A percentile compares a stretch with the other conserved stretches of the same genome.
Conservation (phyloP, 1,284 basidiomycete species). For the Apiotrichum siamense region DNA sequence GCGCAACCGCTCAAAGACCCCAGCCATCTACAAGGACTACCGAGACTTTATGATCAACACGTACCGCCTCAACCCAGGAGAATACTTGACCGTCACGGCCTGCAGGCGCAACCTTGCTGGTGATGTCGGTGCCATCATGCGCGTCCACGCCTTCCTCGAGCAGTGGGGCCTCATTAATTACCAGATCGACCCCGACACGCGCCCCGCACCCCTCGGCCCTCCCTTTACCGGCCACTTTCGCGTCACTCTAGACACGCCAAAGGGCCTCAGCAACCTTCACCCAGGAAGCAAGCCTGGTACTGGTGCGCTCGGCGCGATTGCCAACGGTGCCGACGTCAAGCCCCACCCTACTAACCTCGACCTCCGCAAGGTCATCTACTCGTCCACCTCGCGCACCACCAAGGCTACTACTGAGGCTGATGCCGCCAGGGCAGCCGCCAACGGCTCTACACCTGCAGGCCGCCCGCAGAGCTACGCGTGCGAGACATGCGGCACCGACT, state of each 20-base stretch:
- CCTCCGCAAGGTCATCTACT: slow-evolving; percentile 78
- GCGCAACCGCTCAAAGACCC: slow-evolving; percentile 89
- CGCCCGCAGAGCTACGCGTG: slow-evolving; percentile 62
- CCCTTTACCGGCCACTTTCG: slow-evolving; percentile 99
- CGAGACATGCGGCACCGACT: slow-evolving; percentile 92
- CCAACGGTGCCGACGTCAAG: slow-evolving; percentile 50
- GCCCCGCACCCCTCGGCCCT: slow-evolving; percentile 87
- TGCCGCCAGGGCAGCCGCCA: slow-evolving; percentile 57
- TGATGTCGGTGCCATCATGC: slow-evolving; percentile 97
- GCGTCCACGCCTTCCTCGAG: slow-evolving; percentile 96
- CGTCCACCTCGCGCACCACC: slow-evolving; percentile 71
- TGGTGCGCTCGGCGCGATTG: slow-evolving; percentile 22
- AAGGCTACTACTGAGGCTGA: slow-evolving; percentile 58
- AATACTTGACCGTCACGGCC: slow-evolving; percentile 97
- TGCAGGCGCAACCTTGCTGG: slow-evolving; percentile 93
- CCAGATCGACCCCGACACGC: slow-evolving; percentile 93
- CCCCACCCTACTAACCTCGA: slow-evolving; percentile 66
- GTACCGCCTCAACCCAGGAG: slow-evolving; percentile 85
- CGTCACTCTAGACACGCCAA: slow-evolving; percentile 92
- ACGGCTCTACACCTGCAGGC: slow-evolving; percentile 49
- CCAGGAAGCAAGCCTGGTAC: slow-evolving; percentile 64
- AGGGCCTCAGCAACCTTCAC: slow-evolving; percentile 84
- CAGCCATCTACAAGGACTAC: slow-evolving; percentile 97
- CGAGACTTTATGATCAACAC: slow-evolving; percentile 99
- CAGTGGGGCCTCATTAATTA: slow-evolving; percentile 99